Base-by-base conservation (phyloP, 176 grass and related monocot genomes). In the Carex littledalei region DNA sequence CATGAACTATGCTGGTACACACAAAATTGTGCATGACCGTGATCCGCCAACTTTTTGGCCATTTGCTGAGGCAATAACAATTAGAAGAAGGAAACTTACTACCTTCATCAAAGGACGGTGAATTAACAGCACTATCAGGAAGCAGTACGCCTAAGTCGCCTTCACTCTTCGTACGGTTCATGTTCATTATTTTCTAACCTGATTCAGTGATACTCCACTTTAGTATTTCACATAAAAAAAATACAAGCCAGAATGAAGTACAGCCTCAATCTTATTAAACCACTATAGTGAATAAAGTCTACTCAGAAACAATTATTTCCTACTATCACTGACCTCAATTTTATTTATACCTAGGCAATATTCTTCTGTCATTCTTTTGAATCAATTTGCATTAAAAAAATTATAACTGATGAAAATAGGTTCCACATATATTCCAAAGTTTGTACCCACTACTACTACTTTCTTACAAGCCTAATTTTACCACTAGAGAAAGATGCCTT, bases 41-140 rank as follows among this genome's bases (percentile, higher is more conserved):
- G 8, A 34, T 78, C 15, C 0, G 6, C 15, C 4, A 78, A 72
- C 53, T 78, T 34, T 56, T 9, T 8, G 14, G 6, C 6, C 17
- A 57, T 78, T 18, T 57, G 0, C 50, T n/a, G 26, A 78, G 74
- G 22, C 43, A 56, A 78, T 12, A 35, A 32, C 14, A 57, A 78
- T 78, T 18, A 78, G 50, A 57, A 15, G 4, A 14, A 15, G 47
- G 32, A 1, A 56, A 57, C 61, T 24, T 83, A 34, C 8, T 83
- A 83, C 81, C 81, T 83, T 83, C 81, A 53, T 83, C 81, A 67
- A 83, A 83, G 32, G 81, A 83, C 52, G 81, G 81, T 49, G 81
- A 83, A 52, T 83, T 67, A 29, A 67, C 81, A 52, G 41, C 61
- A 53, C 81, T 83, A 67, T 83, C 81, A 67, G 64, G 45, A 67